Evolutionary conservation across 805 yeast species (phyloP), one percentile per base, ranked within the genome.

Genomic region (Candida nonsorbophila): DNA sequence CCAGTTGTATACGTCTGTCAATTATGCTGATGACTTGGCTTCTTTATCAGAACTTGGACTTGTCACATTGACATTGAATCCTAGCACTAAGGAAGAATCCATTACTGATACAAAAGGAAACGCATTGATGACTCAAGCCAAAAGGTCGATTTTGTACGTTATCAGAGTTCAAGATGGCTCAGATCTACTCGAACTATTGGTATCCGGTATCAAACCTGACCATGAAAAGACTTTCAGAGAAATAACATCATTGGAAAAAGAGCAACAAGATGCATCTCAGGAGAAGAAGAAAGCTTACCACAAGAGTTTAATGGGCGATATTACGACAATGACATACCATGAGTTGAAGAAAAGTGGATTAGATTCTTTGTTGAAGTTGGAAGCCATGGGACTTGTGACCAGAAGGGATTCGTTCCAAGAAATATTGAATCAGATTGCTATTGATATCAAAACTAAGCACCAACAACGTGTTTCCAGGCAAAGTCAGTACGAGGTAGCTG

Each of bases 141-240:
- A 90, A 51, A 65, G 95, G 38, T 81, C 87, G 41, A 59, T 88
- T n/a, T 58, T 82, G 10, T 86, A 86, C 47, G 76, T 90, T 45
- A 75, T 88, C 38, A 77, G 87, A 40, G 84, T 92, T 5, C 97
- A 92, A 60, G 72, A 74, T 9, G 78, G 78, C 15, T 62, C 71
- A 2, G 79, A 77, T 38, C 65, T 90, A 25, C 69, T 80, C 31
- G 90, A 83, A 28, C 56, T 85, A 30, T 53, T 86, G 28, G 67
- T 83, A 7, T 72, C 79, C 4, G 82, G 81, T 3, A 84, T 84
- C 17, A 62, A 67, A 20, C 73, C 79, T 0, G 67, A 63, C 11
- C 90, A 90, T 49, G 98, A 92, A 50, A 54, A 62, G 5, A 64
- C 55, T 29, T 87, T 82, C 54, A 61, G 62, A 30, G 62, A 67